phyloP scores from a whole-genome alignment of 257 asterid species.

The Ophiorrhiza pumila region DNA sequence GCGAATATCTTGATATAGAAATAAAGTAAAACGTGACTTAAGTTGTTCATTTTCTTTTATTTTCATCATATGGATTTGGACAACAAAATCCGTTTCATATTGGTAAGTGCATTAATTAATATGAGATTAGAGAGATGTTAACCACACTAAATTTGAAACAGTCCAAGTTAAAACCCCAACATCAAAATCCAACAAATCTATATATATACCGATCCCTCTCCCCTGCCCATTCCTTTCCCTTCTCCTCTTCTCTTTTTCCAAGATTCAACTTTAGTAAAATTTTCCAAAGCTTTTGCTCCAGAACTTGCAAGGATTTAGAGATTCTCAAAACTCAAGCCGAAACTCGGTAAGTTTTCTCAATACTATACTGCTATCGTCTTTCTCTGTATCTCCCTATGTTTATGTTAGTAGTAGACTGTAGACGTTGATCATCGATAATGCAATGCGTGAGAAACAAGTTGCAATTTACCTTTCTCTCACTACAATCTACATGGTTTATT shows the following conservation, averaged over 20 bases:
- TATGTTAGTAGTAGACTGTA: too few species aligned
- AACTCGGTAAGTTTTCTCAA: slow-evolving; percentile 18
- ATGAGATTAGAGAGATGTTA: neutral
- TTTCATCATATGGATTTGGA: too few species aligned
- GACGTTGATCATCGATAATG: too few species aligned
- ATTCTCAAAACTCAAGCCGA: neutral
- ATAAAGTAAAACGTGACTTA: too few species aligned
- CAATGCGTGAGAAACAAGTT: too few species aligned
- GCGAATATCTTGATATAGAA: too few species aligned
- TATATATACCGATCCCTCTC: slow-evolving; percentile 8
- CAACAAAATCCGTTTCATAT: neutral
- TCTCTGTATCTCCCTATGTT: too few species aligned
- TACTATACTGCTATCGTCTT: neutral
- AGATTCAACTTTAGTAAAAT: too few species aligned
- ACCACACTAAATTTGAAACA: neutral
- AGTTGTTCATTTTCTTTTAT: too few species aligned
- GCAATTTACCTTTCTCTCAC: too few species aligned
- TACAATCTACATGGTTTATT: too few species aligned
- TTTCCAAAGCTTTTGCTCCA: neutral
- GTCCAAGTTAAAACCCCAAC: neutral
- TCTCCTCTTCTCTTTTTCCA: neutral
- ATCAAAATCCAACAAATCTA: neutral
- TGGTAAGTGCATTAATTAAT: neutral
- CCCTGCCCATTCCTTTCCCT: neutral
- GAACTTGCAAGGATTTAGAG: neutral